A percentile compares a stretch with the other conserved stretches of the same genome.
Evolutionary conservation across 768 basidiomycete genomes (phyloP).

Genomic region (Tulasnella sp.): DNA sequence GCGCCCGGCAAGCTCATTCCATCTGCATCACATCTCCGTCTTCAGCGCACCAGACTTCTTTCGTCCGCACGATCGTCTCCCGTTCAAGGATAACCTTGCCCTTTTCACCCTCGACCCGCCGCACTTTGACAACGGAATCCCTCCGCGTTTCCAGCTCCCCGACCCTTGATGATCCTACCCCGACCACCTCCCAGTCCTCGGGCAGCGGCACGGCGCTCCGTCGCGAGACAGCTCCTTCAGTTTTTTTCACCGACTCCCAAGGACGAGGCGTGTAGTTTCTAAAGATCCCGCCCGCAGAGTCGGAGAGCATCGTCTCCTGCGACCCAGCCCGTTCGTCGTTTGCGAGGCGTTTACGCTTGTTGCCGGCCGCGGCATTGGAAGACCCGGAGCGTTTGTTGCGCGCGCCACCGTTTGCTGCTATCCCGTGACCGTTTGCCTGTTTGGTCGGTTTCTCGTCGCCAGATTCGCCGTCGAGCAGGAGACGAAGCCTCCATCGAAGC

Average conservation of each 20-base stretch:
- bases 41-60: conserved; percentile 6
- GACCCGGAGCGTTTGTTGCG: background rate
- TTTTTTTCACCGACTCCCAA: conserved; percentile 36
- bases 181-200: conserved; percentile 21
- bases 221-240: conserved; percentile 37
- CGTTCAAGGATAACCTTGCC: conserved; percentile 8
- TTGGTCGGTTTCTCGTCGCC: conserved; percentile 29
- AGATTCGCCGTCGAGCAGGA: conserved; percentile 32
- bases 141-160: conserved; percentile 17
- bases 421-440: background rate
- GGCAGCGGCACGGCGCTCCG: conserved; percentile 34
- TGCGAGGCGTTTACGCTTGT: background rate
- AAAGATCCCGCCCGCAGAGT: conserved; percentile 15
- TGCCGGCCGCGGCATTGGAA: background rate
- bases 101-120: conserved; percentile 13
- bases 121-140: conserved; percentile 9
- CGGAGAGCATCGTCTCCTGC: background rate
- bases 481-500: conserved; percentile 72
- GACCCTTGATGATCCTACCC: background rate
- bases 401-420: background rate
- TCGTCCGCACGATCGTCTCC: conserved; percentile 1
- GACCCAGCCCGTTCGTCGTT: conserved; percentile 1
- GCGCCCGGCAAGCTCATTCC: background rate
- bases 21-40: background rate
- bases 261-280: conserved; percentile 23